Evolutionary conservation across 495 filamentous ascomycete genomes (phyloP).

Genomic region (Talaromyces borbonicus): DNA sequence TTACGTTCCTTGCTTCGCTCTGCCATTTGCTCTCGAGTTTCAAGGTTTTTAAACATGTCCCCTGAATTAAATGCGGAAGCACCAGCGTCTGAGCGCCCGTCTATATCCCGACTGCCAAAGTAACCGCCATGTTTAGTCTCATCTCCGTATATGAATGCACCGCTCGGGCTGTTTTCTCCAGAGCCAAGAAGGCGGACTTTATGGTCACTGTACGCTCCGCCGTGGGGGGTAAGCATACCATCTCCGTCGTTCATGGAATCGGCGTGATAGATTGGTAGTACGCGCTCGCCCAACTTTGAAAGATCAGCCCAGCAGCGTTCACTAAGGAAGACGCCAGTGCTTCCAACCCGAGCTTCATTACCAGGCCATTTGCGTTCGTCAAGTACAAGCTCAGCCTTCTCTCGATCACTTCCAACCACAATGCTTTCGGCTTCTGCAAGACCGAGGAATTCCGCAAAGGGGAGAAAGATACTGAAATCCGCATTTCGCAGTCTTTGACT

Average conservation of each 20-base stretch:
- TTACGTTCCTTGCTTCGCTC: slow-evolving; percentile 89
- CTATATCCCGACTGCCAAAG: slow-evolving; percentile 74
- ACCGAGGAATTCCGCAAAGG: slow-evolving; percentile 91
- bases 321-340: slow-evolving; percentile 90
- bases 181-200: slow-evolving; percentile 60
- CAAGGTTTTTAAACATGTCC: slow-evolving; percentile 97
- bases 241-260: slow-evolving; percentile 41
- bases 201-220: slow-evolving; percentile 51
- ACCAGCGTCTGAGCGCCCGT: slow-evolving; percentile 82
- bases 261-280: slow-evolving; percentile 42
- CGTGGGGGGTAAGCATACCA: slow-evolving; percentile 26
- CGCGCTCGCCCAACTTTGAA: slow-evolving; percentile 61
- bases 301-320: slow-evolving; percentile 92
- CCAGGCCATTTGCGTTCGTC: slow-evolving; percentile 83
- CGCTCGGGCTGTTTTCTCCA: slow-evolving; percentile 46
- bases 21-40: slow-evolving; percentile 86
- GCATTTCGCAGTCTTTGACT: slow-evolving; percentile 85
- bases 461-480: slow-evolving; percentile 91
- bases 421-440: slow-evolving; percentile 72
- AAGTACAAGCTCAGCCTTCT: slow-evolving; percentile 82
- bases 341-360: slow-evolving; percentile 84
- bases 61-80: slow-evolving; percentile 79
- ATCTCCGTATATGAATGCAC: slow-evolving; percentile 58
- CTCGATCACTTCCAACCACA: slow-evolving; percentile 82
- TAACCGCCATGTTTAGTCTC: slow-evolving; percentile 61